Evolutionary conservation across 2,329 filamentous ascomycete species (phyloP), one percentile per base, ranked within the genome.

Genomic region (Sordariomycetes sp.): DNA sequence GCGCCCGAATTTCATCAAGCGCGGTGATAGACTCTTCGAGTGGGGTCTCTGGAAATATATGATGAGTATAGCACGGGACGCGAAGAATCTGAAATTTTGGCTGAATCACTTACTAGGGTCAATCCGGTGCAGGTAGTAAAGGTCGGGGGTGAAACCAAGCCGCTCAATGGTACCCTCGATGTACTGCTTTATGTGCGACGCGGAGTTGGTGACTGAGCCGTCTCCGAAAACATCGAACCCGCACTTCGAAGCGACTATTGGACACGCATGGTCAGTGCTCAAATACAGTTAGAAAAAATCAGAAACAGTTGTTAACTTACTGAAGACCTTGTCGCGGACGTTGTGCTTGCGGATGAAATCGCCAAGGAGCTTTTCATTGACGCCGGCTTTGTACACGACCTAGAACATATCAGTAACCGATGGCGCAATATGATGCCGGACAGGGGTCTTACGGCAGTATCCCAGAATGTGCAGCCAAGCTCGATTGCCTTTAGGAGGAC

Each of bases 261-360:
- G 2, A 7, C 28, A n/a, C 2, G 15, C 39, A 17, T 24, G 12
- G 20, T 34, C 17, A 45, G 10, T 7, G n/a, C 7, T 7, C 6
- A 45, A 5, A 17, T n/a, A n/a, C 8, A 8, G 28, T 8, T n/a
- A n/a, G n/a, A n/a, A n/a, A n/a, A n/a, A n/a, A n/a, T n/a, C n/a
- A 12, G 36, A 13, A 17, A 39, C 36, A 13, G 15, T 12, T 13
- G 17, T 17, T 1, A 10, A 65, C 72, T 56, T 59, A 75, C 73
- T 63, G 60, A 77, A 77, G n/a, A 77, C 45, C 60, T 77, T 76
- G 57, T 77, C 74, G 1, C 76, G 72, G 10, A 74, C 66, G 54
- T 77, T 74, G 63, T 78, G 74, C 61, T 77, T 78, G 25, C 70
- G 63, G 59, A 78, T 76, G 59, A 77, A 78, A 35, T 76, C 73